Base-by-base conservation (phyloP, 2,329 filamentous ascomycete species). In the Phaeosphaeriaceae sp. region DNA sequence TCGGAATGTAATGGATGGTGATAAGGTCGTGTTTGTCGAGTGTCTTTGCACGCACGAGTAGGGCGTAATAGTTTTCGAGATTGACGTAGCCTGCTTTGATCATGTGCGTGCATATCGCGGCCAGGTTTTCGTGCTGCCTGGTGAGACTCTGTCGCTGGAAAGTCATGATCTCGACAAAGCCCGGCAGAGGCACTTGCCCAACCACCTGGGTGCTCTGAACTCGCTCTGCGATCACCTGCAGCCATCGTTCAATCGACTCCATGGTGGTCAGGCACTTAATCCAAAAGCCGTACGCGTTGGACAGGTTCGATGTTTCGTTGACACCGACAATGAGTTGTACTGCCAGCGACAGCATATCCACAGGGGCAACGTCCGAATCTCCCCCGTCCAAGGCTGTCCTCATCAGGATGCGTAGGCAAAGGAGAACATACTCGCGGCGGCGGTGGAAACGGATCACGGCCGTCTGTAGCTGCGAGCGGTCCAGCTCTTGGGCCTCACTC, bases 391-490 rank as follows among this genome's bases (percentile, higher is more conserved):
- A 81, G 11, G 85, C 82, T 44, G 90, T 79, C 64, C 89, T 85
- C 50, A 96, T 79, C 46, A 96, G 81, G 23, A 97, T 80, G 44
- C 92, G 87, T 63, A 97, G 78, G 63, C 88, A 91, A 70, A 96
- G 90, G 28, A 97, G 83, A 34, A 95, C 77, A 64, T 88, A 91
- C 66, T 89, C 88, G 57, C 93, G 86, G 60, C 90, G 86, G 63
- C 92, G 87, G 73, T 99, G 93, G 73, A 95, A 96, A 58, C 87
- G 85, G 66, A 97, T 89, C 57, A 97, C 84, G 51, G 89, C 89
- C 61, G 88, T 88, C 70, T 92, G 87, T 46, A 91, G 81, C 51
- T 90, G 81, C 3, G 90, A 82, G 18, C 90, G 85, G 52, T 90
- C 90, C 4, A 92, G 79, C 13, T 83, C 79, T 36, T 83, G 79